These are phyloP conservation scores for Salvia rosmarinus DNA, from an alignment of 257 asterid genomes.

Conservation along the genomic window DNA sequence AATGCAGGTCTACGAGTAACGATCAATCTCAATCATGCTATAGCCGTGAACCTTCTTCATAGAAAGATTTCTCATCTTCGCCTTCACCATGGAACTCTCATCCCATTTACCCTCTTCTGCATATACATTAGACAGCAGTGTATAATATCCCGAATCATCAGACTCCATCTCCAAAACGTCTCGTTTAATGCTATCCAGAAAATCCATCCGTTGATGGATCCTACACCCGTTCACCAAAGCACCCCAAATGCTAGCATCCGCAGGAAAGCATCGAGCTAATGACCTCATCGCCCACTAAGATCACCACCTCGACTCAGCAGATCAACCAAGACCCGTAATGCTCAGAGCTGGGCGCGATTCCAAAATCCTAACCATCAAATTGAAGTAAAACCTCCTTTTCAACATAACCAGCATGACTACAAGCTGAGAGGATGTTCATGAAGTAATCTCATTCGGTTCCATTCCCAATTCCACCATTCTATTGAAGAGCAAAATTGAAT, in stretches of 20 bases:
- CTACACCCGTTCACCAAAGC: constrained; percentile 84
- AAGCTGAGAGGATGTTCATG: constrained; percentile 79
- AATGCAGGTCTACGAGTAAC: constrained; percentile 1
- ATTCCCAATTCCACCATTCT: constrained; percentile 65
- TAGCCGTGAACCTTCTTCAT: constrained; percentile 70
- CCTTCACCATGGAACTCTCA: constrained; percentile 52
- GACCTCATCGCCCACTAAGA: constrained; percentile 58
- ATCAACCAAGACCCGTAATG: constrained; percentile 92
- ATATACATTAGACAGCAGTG: constrained; percentile 66
- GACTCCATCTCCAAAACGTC: constrained; percentile 50
- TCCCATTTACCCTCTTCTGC: constrained; percentile 84
- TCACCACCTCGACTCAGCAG: constrained; percentile 86
- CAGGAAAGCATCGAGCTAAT: constrained; percentile 63
- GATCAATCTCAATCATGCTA: constrained; percentile 68
- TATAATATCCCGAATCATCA: constrained; percentile 76
- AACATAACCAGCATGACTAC: constrained; percentile 82
- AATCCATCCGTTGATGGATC: constrained; percentile 77
- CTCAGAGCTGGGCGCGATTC: constrained; percentile 61
- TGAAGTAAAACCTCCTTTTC: constrained; percentile 60
- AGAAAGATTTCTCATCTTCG: constrained; percentile 56
- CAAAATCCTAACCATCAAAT: constrained; percentile 59
- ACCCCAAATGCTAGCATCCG: constrained; percentile 75
- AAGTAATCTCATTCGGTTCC: constrained; percentile 69
- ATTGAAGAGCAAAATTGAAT: constrained; percentile 55
- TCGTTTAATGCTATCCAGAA: constrained; percentile 50